Percentiles rank a stretch among this genome's conserved stretches.
phyloP scores from a whole-genome alignment of 257 asterid genomes.

The Capsicum baccatum region DNA sequence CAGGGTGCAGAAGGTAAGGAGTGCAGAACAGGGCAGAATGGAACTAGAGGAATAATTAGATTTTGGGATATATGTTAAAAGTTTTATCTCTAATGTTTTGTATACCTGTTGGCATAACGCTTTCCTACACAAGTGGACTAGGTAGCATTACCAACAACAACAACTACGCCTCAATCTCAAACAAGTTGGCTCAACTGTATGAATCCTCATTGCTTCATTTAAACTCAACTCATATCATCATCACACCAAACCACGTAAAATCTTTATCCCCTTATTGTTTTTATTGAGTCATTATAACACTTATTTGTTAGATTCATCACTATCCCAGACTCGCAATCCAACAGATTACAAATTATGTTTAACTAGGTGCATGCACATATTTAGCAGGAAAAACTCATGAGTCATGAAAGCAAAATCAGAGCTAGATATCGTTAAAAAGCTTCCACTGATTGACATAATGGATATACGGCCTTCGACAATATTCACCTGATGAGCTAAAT shows the following conservation, averaged over 20 bases:
- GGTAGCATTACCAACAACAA: not conserved
- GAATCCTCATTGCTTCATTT: not conserved
- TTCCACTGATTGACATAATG: not conserved
- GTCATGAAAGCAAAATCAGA: not conserved
- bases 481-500: not conserved
- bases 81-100: not conserved
- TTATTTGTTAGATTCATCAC: not conserved
- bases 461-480: not conserved
- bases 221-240: not conserved
- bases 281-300: not conserved
- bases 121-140: not conserved
- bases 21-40: not conserved
- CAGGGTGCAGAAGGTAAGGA: not conserved
- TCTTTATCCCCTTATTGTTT: not conserved
- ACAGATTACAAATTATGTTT: not conserved
- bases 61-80: not conserved
- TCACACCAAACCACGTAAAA: not conserved
- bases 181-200: not conserved
- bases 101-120: not conserved
- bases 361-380: not conserved
- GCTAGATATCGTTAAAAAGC: not conserved
- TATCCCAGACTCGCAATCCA: not conserved
- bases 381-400: constrained; percentile 6
- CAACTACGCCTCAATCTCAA: not conserved
- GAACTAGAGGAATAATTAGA: not conserved